Percentiles rank a stretch among this genome's conserved stretches.
These are phyloP conservation scores for Sergeia podlipaevii DNA, from an alignment of 208 protist species.

Conservation along the genomic window DNA sequence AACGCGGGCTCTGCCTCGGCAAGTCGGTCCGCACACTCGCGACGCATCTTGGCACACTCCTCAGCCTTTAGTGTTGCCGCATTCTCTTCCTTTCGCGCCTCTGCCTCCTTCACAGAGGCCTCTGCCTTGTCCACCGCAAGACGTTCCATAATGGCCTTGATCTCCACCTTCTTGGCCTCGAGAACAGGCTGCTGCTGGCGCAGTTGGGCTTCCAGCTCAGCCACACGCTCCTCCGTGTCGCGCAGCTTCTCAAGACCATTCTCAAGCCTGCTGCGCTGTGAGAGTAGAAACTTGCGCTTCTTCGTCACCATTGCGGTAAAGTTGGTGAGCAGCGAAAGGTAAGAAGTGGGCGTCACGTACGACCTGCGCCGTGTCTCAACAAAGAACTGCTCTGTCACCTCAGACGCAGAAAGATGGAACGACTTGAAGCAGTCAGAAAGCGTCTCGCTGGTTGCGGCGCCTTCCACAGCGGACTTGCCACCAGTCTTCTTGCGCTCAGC, in stretches of 20 bases:
- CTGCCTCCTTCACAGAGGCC: slow-evolving; percentile 85
- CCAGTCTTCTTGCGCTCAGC: no score
- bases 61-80: slow-evolving; percentile 92
- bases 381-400: slow-evolving; percentile 90
- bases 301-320: slow-evolving; percentile 85
- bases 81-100: slow-evolving; percentile 89
- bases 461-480: background rate
- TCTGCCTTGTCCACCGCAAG: slow-evolving; percentile 89
- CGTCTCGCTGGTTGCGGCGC: slow-evolving; percentile 14
- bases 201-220: slow-evolving; percentile 92
- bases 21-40: slow-evolving; percentile 88
- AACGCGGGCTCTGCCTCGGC: slow-evolving; percentile 96
- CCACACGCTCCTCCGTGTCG: slow-evolving; percentile 92
- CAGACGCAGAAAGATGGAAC: slow-evolving; percentile 90
- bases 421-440: slow-evolving; percentile 88
- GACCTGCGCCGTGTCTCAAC: slow-evolving; percentile 91
- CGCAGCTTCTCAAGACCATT: slow-evolving; percentile 96
- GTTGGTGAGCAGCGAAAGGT: slow-evolving; percentile 93
- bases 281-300: slow-evolving; percentile 81
- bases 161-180: slow-evolving; percentile 90
- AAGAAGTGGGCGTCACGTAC: slow-evolving; percentile 98
- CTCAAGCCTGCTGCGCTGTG: slow-evolving; percentile 85
- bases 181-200: slow-evolving; percentile 95
- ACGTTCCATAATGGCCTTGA: slow-evolving; percentile 91
- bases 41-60: slow-evolving; percentile 93